These are phyloP conservation scores for Trypanosoma vivax DNA, from an alignment of 208 protist genomes.

Conservation along the genomic window DNA sequence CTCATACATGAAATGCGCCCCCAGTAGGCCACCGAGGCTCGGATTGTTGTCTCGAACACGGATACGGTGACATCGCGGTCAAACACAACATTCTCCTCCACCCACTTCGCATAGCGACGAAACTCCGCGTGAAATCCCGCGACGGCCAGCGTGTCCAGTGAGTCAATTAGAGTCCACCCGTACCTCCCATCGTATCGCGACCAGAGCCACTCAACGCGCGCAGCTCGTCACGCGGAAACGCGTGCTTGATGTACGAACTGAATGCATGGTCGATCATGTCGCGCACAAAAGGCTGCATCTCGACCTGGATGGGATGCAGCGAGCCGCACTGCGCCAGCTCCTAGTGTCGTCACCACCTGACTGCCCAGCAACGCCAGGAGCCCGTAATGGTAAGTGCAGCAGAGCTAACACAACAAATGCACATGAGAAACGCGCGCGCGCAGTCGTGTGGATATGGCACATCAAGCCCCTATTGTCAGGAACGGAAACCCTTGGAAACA, in stretches of 20 bases:
- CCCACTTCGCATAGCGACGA: constrained; percentile 34
- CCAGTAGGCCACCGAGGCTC: constrained; percentile 82
- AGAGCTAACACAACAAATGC: no score
- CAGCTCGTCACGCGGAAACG: constrained; percentile 89
- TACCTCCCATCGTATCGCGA: constrained; percentile 41
- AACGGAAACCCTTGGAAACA: no score
- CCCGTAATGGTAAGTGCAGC: no score
- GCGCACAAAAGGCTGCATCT: constrained; percentile 48
- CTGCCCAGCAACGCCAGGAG: no score
- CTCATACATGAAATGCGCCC: constrained; percentile 57
- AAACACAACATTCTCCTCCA: constrained; percentile 55
- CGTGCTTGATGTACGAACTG: constrained; percentile 74
- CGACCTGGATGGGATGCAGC: constrained; percentile 30
- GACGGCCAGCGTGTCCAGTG: constrained; percentile 64
- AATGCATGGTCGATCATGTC: constrained; percentile 87
- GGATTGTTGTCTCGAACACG: constrained; percentile 85
- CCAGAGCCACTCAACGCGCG: constrained; percentile 49
- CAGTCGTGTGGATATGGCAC: no score
- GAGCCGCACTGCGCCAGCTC: constrained; percentile 1
- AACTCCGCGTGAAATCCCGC: constrained; percentile 34
- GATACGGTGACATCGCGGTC: constrained; percentile 63
- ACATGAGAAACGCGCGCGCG: no score
- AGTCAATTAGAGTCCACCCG: constrained; percentile 76
- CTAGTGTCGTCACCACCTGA: no score
- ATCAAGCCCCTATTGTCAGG: no score